Conservation (phyloP, 2,329 filamentous ascomycete species). For the Colletotrichum sansevieriae region DNA sequence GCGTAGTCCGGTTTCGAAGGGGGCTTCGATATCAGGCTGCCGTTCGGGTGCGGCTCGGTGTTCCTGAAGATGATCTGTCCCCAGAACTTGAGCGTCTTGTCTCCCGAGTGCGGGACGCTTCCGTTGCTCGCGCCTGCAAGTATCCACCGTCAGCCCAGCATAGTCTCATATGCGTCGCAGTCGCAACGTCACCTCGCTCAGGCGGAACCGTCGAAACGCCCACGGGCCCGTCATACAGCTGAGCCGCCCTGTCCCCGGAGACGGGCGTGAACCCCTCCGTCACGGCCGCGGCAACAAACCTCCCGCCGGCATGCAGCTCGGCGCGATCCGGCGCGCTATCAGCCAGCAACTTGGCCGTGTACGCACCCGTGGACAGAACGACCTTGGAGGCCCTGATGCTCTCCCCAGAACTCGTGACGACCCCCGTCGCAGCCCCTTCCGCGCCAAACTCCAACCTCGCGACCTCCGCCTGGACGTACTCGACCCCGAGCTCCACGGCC, state of each 20-base stretch:
- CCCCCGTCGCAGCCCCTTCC: conserved; percentile 60
- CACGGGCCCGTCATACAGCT: conserved; percentile 58
- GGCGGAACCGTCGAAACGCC: conserved; percentile 45
- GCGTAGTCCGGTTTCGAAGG: conserved; percentile 62
- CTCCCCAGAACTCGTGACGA: conserved; percentile 60
- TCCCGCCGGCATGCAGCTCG: conserved; percentile 59
- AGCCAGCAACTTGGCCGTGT: conserved; percentile 62
- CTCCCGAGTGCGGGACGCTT: conserved; percentile 57
- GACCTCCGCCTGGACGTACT: conserved; percentile 62
- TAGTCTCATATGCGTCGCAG: not conserved
- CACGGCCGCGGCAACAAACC: conserved; percentile 66
- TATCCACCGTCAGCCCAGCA: not conserved
- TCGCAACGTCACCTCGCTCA: conserved; percentile 16
- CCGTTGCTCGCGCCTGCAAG: conserved; percentile 55
- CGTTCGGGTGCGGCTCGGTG: conserved; percentile 57
- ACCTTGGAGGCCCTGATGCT: conserved; percentile 62
- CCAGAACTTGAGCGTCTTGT: conserved; percentile 61
- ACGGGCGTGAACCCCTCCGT: conserved; percentile 62
- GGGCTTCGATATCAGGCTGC: conserved; percentile 61
- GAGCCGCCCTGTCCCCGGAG: conserved; percentile 52
- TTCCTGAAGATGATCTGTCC: conserved; percentile 64
- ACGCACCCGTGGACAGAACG: conserved; percentile 62
- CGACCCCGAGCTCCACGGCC: conserved; percentile 62
- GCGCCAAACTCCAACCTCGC: conserved; percentile 54
- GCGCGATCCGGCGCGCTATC: conserved; percentile 57